A percentile compares a stretch with the other conserved stretches of the same genome.
Evolutionary conservation across 2,329 filamentous ascomycete species (phyloP).

Genomic region (Emergomyces pasteurianus): DNA sequence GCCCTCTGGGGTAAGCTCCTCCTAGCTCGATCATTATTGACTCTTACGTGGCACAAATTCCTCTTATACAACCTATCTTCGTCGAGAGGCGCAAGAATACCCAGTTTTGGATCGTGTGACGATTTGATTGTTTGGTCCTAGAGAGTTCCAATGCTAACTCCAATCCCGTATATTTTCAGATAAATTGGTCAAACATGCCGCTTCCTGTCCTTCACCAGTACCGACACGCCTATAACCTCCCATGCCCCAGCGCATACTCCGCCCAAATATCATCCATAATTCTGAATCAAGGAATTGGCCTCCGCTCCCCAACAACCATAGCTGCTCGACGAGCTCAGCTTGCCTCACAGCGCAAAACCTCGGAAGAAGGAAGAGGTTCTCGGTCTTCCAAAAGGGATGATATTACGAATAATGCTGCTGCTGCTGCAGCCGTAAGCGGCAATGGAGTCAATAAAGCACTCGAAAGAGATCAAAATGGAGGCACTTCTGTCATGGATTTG

Average conservation of each 20-base stretch:
- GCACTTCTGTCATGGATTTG: background rate
- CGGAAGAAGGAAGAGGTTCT: background rate
- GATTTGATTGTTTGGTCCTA: background rate
- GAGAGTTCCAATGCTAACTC: background rate
- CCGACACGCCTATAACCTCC: slow-evolving; percentile 35
- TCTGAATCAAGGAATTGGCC: slow-evolving; percentile 34
- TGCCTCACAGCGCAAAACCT: background rate
- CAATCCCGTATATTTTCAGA: slow-evolving; percentile 16
- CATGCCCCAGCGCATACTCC: slow-evolving; percentile 33
- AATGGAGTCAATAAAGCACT: background rate
- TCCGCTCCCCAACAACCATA: slow-evolving; percentile 33
- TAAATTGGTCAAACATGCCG: slow-evolving; percentile 33
- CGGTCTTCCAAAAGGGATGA: background rate
- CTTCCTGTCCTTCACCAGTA: slow-evolving; percentile 37
- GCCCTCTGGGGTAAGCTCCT: slow-evolving; percentile 23
- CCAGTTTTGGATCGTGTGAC: background rate
- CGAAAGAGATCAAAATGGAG: background rate
- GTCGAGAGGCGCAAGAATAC: background rate
- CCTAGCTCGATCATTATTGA: background rate
- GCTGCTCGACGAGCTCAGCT: slow-evolving; percentile 24
- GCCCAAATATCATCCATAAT: slow-evolving; percentile 36
- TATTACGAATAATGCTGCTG: background rate
- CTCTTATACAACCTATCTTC: background rate
- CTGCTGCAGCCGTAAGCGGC: background rate
- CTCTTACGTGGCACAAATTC: slow-evolving; percentile 6